Conservation (phyloP, 2,329 filamentous ascomycete species). For the Davidsoniella virescens region DNA sequence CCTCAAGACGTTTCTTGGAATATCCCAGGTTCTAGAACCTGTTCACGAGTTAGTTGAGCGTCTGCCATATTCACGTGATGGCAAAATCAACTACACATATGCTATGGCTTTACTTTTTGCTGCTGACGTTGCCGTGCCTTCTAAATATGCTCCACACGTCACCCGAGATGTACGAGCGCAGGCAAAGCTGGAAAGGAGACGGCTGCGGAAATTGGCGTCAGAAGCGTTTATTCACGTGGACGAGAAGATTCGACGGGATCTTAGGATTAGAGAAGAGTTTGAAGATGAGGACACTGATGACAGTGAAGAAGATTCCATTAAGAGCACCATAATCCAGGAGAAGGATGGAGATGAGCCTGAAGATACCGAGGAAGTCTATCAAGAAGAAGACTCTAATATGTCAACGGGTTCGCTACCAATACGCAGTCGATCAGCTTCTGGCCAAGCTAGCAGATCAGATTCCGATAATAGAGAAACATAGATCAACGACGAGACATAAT, state of each 20-base stretch:
- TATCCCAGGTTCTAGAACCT: conserved; percentile 37
- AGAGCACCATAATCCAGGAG: not conserved
- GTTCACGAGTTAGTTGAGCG: conserved; percentile 57
- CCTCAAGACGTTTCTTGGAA: not conserved
- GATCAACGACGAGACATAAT: not conserved
- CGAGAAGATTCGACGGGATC: conserved; percentile 18
- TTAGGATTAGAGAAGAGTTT: conserved; percentile 14
- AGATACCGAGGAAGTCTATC: not conserved
- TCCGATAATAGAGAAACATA: not conserved
- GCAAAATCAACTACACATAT: conserved; percentile 50
- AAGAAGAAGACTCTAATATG: not conserved
- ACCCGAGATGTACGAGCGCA: conserved; percentile 16
- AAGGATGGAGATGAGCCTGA: not conserved
- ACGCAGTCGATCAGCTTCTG: conserved; percentile 1
- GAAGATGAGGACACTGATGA: not conserved
- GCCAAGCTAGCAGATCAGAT: not conserved
- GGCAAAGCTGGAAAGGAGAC: conserved; percentile 7
- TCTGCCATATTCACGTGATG: conserved; percentile 52
- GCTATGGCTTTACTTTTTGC: conserved; percentile 63
- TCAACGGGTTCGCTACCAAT: conserved; percentile 1
- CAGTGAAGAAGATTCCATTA: not conserved
- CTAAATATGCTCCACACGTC: conserved; percentile 16
- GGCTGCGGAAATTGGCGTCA: conserved; percentile 23
- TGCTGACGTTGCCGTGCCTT: conserved; percentile 44
- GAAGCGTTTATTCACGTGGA: conserved; percentile 24